Evolutionary conservation across 371 early-diverging fungal genomes (phyloP).

Genomic region (Rhizopus microsporus): DNA sequence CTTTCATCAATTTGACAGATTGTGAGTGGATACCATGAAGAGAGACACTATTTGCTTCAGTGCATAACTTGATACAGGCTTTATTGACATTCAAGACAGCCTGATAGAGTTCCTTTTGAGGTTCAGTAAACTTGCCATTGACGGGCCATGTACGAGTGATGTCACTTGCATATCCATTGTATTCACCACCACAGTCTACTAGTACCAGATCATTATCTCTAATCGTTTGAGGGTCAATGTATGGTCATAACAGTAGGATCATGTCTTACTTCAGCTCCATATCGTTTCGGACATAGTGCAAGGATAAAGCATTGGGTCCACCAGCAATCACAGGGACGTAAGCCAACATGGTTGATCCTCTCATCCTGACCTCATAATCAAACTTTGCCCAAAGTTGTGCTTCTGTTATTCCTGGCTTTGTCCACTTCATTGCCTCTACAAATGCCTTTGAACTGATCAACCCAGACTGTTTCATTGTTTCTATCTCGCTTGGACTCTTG

Average conservation of each 20-base stretch:
- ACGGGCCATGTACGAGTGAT: conserved; percentile 96
- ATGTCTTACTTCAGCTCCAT: conserved; percentile 54
- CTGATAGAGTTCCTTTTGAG: conserved; percentile 85
- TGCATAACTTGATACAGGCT: conserved; percentile 82
- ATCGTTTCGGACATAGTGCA: conserved; percentile 95
- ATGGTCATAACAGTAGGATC: background rate
- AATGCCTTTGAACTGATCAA: conserved; percentile 80
- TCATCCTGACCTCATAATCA: conserved; percentile 73
- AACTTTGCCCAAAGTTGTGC: conserved; percentile 77
- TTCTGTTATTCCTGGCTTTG: conserved; percentile 74
- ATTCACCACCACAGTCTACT: conserved; percentile 93
- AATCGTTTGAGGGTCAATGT: background rate
- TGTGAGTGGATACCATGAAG: conserved; percentile 83
- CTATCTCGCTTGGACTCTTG: conserved; percentile 78
- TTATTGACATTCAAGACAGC: conserved; percentile 86
- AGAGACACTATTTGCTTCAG: conserved; percentile 64
- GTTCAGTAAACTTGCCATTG: conserved; percentile 79
- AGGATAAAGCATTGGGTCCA: conserved; percentile 86
- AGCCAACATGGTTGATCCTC: conserved; percentile 77
- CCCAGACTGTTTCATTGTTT: conserved; percentile 79
- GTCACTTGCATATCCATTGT: conserved; percentile 88
- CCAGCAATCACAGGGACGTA: conserved; percentile 97
- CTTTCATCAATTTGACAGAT: conserved; percentile 63
- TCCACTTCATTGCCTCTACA: conserved; percentile 69
- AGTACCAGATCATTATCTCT: conserved; percentile 86